phyloP scores from a whole-genome alignment of 345 rosid genomes.

The Citrus cavaleriei region DNA sequence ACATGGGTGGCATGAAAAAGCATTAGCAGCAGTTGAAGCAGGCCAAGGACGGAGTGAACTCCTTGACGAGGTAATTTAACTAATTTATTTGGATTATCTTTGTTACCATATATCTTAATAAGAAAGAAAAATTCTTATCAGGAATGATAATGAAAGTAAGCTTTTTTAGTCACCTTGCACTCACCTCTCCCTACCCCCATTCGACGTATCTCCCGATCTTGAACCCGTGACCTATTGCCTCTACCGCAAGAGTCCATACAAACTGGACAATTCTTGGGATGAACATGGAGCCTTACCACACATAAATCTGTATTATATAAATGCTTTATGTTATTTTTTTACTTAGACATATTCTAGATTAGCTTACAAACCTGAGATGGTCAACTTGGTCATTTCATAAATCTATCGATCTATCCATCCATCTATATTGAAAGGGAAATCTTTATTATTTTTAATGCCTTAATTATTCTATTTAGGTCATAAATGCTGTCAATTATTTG shows the following conservation, averaged over 20 bases:
- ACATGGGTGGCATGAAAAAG: constrained; percentile 98
- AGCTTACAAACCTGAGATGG: neutral
- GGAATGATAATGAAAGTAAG: neutral
- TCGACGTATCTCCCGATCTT: too few relatives aligned
- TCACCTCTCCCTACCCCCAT: too few relatives aligned
- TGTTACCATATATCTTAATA: neutral
- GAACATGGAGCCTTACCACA: neutral
- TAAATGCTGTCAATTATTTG: neutral
- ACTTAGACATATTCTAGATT: neutral
- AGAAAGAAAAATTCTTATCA: neutral
- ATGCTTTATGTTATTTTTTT: neutral
- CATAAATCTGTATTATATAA: neutral
- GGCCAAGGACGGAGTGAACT: constrained; percentile 94
- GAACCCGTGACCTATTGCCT: too few relatives aligned
- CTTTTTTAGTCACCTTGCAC: too few relatives aligned
- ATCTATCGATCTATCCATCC: neutral
- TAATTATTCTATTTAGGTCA: neutral
- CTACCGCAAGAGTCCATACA: too few relatives aligned
- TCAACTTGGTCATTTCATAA: neutral
- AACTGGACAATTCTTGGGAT: too few relatives aligned
- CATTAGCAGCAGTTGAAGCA: constrained; percentile 96
- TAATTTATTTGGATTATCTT: neutral
- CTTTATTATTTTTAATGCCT: neutral
- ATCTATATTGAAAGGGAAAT: too few relatives aligned
- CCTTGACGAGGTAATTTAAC: constrained; percentile 74